Evolutionary conservation across 371 early-diverging fungal genomes (phyloP), one percentile per base, ranked within the genome.

Genomic region (Apophysomyces variabilis): DNA sequence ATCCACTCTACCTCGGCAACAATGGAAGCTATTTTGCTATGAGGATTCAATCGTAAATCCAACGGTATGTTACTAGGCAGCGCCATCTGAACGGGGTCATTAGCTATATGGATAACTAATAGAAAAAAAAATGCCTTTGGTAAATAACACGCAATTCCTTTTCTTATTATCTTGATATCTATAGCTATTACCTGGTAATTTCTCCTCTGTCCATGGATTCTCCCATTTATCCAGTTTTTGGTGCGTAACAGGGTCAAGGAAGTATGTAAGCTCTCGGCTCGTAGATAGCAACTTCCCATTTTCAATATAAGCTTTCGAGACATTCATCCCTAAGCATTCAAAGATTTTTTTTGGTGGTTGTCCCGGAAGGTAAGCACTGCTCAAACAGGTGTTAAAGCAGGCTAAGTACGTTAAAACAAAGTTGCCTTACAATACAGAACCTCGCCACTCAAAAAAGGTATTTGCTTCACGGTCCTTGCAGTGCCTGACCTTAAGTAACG

Each of bases 51-150:
- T 11, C 74, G 69, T 0, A 61, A 57, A 32, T 71, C 65, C 39
- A 75, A 43, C 4, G 74, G 70, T 35, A 74, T 67, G 36, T 18
- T 14, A n/a, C 58, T 38, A 54, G 79, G 79, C 14, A 78, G 37
- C 4, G 68, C 72, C 75, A 78, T 75, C 41, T 78, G 79, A 1
- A 78, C 75, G 58, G 79, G 79, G 32, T 78, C 72, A 57, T 78
- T 78, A 16, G 79, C 79, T 50, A 78, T 78, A 67, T 75, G 75
- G 8, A 78, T 60, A 7, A 78, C 79, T 74, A 12, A 18, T 9
- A 12, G 60, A 1, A 16, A 21, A 7, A 57, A n/a, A 58, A 47
- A 11, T 21, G n/a, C 32, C 9, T 9, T 21, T 16, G 8, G 54
- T 50, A 7, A 7, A 8, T 21, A 38, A 21, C 21, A 59, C 32